Evolutionary conservation across 371 early-diverging fungal genomes (phyloP).

Genomic region (Mucor saturninus): DNA sequence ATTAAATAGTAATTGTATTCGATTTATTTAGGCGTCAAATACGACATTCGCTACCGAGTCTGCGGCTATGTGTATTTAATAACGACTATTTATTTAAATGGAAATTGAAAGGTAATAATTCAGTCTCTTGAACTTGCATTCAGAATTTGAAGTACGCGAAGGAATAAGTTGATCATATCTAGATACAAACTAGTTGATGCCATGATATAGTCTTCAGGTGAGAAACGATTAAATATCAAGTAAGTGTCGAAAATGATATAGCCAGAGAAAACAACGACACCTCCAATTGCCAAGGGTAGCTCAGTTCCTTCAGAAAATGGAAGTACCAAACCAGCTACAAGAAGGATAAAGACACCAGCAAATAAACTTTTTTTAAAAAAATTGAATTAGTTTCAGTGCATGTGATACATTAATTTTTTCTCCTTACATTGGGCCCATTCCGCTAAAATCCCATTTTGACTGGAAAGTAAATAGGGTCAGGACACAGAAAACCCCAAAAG

Average conservation of each 20-base stretch:
- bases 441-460: conserved; percentile 73
- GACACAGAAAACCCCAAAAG: conserved; percentile 70
- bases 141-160: conserved; percentile 69
- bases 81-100: not conserved
- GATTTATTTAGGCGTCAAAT: no score
- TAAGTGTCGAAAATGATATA: conserved; percentile 77
- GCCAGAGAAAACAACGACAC: conserved; percentile 72
- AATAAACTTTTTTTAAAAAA: not conserved
- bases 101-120: not conserved
- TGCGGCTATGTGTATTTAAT: no score
- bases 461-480: conserved; percentile 78
- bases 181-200: conserved; percentile 76
- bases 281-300: conserved; percentile 60
- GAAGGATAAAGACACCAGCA: conserved; percentile 55
- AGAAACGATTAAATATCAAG: conserved; percentile 66
- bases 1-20: no score
- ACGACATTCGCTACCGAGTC: no score
- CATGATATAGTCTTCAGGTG: conserved; percentile 78
- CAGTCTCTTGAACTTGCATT: conserved; percentile 9
- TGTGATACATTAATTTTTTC: not conserved
- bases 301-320: conserved; percentile 65
- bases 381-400: not conserved
- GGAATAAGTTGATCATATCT: conserved; percentile 80
- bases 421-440: conserved; percentile 62
- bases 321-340: conserved; percentile 65